A percentile compares a stretch with the other conserved stretches of the same genome.
Conservation (phyloP, 2,329 filamentous ascomycete genomes). For the Pyrenophora graminea region DNA sequence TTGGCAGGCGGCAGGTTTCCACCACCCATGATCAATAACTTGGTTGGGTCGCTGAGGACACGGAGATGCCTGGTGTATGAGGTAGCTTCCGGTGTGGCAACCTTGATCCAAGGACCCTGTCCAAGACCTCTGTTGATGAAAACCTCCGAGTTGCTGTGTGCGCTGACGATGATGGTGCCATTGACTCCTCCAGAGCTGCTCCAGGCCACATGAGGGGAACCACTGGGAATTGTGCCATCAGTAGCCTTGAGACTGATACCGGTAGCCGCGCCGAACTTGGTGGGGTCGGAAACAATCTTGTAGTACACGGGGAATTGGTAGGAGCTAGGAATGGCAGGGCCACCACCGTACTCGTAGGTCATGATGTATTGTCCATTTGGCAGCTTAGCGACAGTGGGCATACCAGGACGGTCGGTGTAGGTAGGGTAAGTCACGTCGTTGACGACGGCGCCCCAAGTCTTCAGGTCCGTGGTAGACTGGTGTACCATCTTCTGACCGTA, state of each 20-base stretch:
- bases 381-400: slow-evolving; percentile 65
- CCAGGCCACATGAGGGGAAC: slow-evolving; percentile 60
- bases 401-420: slow-evolving; percentile 68
- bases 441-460: slow-evolving; percentile 62
- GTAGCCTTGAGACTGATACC: slow-evolving; percentile 50
- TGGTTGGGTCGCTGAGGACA: slow-evolving; percentile 48
- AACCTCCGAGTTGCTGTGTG: slow-evolving; percentile 47
- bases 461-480: slow-evolving; percentile 63
- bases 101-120: slow-evolving; percentile 52
- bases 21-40: slow-evolving; percentile 50
- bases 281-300: slow-evolving; percentile 54
- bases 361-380: slow-evolving; percentile 66
- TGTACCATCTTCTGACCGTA: slow-evolving; percentile 73
- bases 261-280: slow-evolving; percentile 51
- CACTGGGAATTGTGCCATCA: slow-evolving; percentile 52
- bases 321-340: slow-evolving; percentile 38
- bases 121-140: slow-evolving; percentile 56
- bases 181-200: slow-evolving; percentile 52
- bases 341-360: slow-evolving; percentile 65
- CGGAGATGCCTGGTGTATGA: slow-evolving; percentile 55
- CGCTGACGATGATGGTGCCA: slow-evolving; percentile 57
- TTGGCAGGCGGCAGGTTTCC: slow-evolving; percentile 44
- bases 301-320: slow-evolving; percentile 59
- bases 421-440: slow-evolving; percentile 66
- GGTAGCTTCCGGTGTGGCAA: slow-evolving; percentile 47